phyloP scores from a whole-genome alignment of 179 eudicot genomes.

The Carnegiea gigantea region DNA sequence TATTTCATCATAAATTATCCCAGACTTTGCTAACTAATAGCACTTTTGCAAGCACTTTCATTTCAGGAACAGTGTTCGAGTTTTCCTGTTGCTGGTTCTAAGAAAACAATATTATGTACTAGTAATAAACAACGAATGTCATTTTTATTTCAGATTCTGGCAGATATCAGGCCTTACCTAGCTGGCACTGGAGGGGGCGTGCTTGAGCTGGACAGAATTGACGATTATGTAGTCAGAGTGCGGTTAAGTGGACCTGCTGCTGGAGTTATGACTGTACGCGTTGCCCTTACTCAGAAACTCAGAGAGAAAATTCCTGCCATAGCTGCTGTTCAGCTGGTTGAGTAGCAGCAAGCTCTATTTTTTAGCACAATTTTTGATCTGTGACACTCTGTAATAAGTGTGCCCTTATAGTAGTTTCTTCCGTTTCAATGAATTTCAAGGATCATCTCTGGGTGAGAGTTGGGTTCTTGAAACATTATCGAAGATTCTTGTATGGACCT shows the following conservation, averaged over 20 bases:
- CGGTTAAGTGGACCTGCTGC: conserved; percentile 87
- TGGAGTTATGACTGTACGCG: conserved; percentile 90
- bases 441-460: too few species aligned
- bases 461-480: background rate
- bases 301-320: conserved; percentile 84
- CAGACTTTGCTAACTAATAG: background rate
- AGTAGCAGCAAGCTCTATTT: conserved; percentile 19
- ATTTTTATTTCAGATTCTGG: conserved; percentile 53
- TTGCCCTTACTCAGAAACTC: conserved; percentile 83
- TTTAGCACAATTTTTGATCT: background rate
- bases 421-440: background rate
- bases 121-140: background rate
- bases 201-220: conserved; percentile 68
- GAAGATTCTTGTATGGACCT: background rate
- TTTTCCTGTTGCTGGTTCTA: background rate
- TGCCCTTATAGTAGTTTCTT: background rate
- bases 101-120: too few species aligned
- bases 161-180: conserved; percentile 87
- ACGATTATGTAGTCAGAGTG: conserved; percentile 61
- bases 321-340: conserved; percentile 84
- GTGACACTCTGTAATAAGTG: background rate
- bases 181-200: conserved; percentile 89
- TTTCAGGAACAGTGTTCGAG: background rate
- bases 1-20: background rate
- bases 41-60: background rate